Evolutionary conservation across 441 rosid genomes (phyloP), one percentile per base, ranked within the genome.

Genomic region (Pelargonium exstipulatum): DNA sequence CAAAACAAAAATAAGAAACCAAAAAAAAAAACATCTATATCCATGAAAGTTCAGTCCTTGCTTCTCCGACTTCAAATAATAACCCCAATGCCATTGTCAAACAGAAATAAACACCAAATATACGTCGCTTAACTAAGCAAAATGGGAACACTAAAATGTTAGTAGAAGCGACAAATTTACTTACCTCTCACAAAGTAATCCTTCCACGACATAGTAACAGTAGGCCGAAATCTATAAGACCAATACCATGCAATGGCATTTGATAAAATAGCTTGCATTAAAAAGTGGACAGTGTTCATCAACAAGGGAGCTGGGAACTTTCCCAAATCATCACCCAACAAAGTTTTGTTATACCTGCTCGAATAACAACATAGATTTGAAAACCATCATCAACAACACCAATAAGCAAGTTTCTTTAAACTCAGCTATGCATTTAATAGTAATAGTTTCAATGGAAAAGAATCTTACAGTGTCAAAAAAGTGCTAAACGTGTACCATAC

Each of bases 401-500:
- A 62, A 58, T 60, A 55, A 17, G 20, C 5, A 65, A 64, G 65
- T 17, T 18, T 49, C 26, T 51, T 58, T 42, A 35, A 43, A 20
- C 65, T 49, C 46, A n/a, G 17, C 10, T 35, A 48, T 48, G 35
- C 62, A 71, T 8, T 14, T 9, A 5, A 7, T 20, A 22, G 67
- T 71, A 57, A 40, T 40, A 40, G 43, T 40, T 20, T 22, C 35
- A 3, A 64, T 9, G 10, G 61, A 40, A 43, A 65, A 53, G 37
- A 77, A 71, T 87, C 99, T 95, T 85, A 95, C 99, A 95, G 71
- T 49, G 99, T 92, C 87, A 95, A 87, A 85, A 95, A 88, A 64
- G 99, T 95, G 87, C 99, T 95, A 85, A 90, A 95, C 51, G 93
- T 89, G 85, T 92, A 95, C 99, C 99, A 95, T 64, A 92, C 88